Evolutionary conservation across 176 grass and related monocot species (phyloP).

Genomic region (Ensete glaucum): DNA sequence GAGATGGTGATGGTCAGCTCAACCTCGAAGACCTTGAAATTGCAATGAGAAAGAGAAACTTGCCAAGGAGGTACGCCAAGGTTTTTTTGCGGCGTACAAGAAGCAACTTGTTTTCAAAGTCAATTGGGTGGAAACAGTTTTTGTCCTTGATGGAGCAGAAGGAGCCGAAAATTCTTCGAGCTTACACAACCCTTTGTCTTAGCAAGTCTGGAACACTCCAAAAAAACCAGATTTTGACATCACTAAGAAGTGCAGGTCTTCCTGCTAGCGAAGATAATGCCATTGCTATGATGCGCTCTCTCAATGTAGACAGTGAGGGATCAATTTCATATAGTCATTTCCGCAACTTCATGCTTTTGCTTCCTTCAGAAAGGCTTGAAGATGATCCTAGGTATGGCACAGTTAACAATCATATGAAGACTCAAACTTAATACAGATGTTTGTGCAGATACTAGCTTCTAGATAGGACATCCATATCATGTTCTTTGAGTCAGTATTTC

Average conservation of each 20-base stretch:
- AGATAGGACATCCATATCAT: neutral
- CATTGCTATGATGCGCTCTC: conserved; percentile 74
- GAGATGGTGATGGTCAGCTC: conserved; percentile 85
- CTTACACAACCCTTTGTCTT: conserved; percentile 85
- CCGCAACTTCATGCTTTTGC: conserved; percentile 94
- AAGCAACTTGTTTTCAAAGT: conserved; percentile 89
- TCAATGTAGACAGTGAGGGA: conserved; percentile 64
- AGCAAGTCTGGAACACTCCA: conserved; percentile 96
- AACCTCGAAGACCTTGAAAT: conserved; percentile 91
- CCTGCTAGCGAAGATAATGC: conserved; percentile 93
- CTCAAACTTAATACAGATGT: neutral
- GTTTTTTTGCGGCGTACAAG: conserved; percentile 65
- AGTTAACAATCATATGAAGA: neutral
- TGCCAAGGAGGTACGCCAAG: conserved; percentile 72
- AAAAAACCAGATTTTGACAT: conserved; percentile 85
- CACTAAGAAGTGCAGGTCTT: conserved; percentile 71
- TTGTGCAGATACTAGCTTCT: neutral
- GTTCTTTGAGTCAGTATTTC: neutral
- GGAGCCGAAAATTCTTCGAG: conserved; percentile 80
- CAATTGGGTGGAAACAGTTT: conserved; percentile 95
- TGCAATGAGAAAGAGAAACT: conserved; percentile 79
- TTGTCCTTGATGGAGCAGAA: conserved; percentile 98
- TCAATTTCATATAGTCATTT: conserved; percentile 96
- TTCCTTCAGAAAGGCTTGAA: conserved; percentile 90
- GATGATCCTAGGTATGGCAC: conserved; percentile 73